These are phyloP conservation scores for Diaporthe ilicicola DNA, from an alignment of 2,329 filamentous ascomycete genomes.

Conservation along the genomic window DNA sequence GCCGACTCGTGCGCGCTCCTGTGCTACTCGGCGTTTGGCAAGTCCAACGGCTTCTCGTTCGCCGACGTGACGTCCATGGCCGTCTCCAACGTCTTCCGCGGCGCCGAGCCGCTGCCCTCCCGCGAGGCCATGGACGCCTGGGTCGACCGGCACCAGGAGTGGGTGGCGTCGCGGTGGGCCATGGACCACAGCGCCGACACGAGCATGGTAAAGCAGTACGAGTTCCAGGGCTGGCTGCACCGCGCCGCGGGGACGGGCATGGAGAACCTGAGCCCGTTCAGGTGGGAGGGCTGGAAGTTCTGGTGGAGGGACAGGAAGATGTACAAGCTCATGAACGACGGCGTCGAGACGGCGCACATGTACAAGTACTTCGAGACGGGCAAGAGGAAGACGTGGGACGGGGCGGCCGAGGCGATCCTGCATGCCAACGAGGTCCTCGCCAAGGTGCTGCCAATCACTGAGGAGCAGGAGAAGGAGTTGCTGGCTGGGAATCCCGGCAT, in stretches of 20 bases:
- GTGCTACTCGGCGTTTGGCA: slow-evolving; percentile 45
- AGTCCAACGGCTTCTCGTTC: slow-evolving; percentile 46
- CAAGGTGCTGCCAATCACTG: slow-evolving; percentile 23
- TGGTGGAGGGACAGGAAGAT: slow-evolving; percentile 32
- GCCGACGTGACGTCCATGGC: slow-evolving; percentile 55
- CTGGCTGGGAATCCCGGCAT: neutral
- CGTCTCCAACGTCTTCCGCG: slow-evolving; percentile 54
- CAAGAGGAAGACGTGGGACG: slow-evolving; percentile 34
- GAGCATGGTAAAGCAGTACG: slow-evolving; percentile 32
- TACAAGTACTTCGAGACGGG: slow-evolving; percentile 34
- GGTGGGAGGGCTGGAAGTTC: slow-evolving; percentile 33
- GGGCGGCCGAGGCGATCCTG: slow-evolving; percentile 32
- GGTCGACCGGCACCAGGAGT: slow-evolving; percentile 45
- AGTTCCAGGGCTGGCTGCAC: slow-evolving; percentile 33
- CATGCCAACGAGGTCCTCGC: slow-evolving; percentile 30
- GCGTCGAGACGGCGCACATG: slow-evolving; percentile 34
- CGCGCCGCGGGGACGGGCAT: slow-evolving; percentile 33
- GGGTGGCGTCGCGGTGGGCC: slow-evolving; percentile 42
- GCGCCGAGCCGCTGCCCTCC: slow-evolving; percentile 47
- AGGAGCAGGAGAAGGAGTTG: slow-evolving; percentile 26
- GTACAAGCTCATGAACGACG: slow-evolving; percentile 32
- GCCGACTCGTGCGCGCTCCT: slow-evolving; percentile 53
- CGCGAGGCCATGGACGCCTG: slow-evolving; percentile 46
- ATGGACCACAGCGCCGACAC: slow-evolving; percentile 32
- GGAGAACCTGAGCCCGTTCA: slow-evolving; percentile 32